Base-by-base conservation (phyloP, 2,329 filamentous ascomycete genomes). In the Colletotrichum sp. region DNA sequence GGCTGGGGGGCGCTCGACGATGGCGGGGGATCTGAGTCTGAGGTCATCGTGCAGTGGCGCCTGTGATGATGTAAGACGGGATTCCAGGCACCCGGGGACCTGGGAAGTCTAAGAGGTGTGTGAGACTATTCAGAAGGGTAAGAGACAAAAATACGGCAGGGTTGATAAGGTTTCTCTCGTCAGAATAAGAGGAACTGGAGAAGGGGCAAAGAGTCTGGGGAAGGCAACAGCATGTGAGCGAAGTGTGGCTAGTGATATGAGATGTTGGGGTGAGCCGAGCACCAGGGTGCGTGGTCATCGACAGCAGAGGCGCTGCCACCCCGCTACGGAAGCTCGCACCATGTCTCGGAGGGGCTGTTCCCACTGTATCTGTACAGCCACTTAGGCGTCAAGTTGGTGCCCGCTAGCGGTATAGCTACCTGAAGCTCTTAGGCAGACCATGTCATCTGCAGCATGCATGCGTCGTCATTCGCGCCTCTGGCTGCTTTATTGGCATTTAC, bases 1-100 rank as follows among this genome's bases (percentile, higher is more conserved):
- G 81, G 82, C 68, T 77, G 79, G 52, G 76, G 75, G 60, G 60
- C 75, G 30, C 36, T 76, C 39, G 67, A 55, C 39, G 75, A 70
- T 69, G 69, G 68, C 71, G 76, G 62, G 71, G 78, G 76, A 67
- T 66, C 69, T 32, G 36, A 72, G 69, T 69, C 75, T 76, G 78
- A 80, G 79, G 68, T 76, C 77, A 78, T 76, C 44, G 65, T 60
- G 60, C 66, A 60, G 69, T 60, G 70, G 60, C 30, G 63, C 59
- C 39, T 21, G 44, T 26, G 65, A 66, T 67, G 57, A 75, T 71
- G 71, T 60, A 74, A 71, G 68, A 66, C 55, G 28, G 49, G 65
- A 65, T 69, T 71, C 71, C 64, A 69, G 44, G 30, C 44, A 52
- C 74, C 71, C 64, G 64, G 44, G 21, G 70, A 52, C 71, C 62